Evolutionary conservation across 2,329 filamentous ascomycete genomes (phyloP), one percentile per base, ranked within the genome.

Genomic region (Epichloe brachyelytri): DNA sequence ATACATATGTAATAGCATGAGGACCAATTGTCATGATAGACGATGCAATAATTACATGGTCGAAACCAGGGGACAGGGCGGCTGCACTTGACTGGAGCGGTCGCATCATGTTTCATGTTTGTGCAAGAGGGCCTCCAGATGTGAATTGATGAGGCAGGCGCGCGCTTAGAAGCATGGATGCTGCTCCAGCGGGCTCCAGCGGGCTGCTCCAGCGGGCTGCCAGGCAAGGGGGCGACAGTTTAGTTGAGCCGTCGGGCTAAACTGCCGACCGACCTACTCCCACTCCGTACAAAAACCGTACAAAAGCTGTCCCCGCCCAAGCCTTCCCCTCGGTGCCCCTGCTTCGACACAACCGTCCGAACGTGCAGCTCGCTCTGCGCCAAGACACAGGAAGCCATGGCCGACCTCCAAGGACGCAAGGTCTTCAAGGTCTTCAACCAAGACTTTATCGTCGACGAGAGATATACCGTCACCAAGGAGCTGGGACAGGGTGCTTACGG

Each of bases 371-470:
- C 19, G 44, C n/a, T 20, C 38, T 34, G 46, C 22, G 38, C 39
- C 15, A 34, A 20, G 30, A 40, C 41, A 41, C 40, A 48, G 44
- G 46, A 49, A 59, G 60, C 53, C 60, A 71, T 71, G 69, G 59
- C 63, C 52, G 69, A 71, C 53, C 65, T 71, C 43, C 63, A 71
- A 58, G 67, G 69, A 65, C 85, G 89, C 71, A 96, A 95, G 79
- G 81, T 91, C 70, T 96, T 95, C 79, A 95, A 95, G 83, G 90
- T 98, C 68, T 98, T 98, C 75, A 96, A 96, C 77, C 93, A 98
- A 67, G 93, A 98, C 75, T 98, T 98, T 67, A 83, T 96, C 61
- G 93, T 97, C 64, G 93, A 97, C 68, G 91, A 97, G 71, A 84
- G 91, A 63, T 98, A 98, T 74, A 95, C 87, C 58, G 93, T 98